Conservation (phyloP, 2,329 filamentous ascomycete species). For the Capronia coronata region DNA sequence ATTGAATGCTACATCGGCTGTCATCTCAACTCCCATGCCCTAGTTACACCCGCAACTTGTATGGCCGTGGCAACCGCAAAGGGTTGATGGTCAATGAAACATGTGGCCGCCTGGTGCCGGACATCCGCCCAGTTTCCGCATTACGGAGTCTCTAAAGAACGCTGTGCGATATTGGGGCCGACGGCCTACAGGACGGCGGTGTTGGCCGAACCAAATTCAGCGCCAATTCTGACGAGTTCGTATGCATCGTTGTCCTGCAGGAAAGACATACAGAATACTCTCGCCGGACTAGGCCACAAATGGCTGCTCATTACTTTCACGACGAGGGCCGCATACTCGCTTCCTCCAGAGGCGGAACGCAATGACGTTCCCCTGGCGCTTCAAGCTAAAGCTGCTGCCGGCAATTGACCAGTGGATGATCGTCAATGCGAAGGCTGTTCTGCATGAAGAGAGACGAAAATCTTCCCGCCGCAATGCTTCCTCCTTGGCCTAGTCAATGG, state of each 20-base stretch:
- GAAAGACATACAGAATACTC: too few relatives aligned
- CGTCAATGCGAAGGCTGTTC: neutral
- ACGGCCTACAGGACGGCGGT: too few relatives aligned
- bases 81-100: neutral
- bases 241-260: too few relatives aligned
- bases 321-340: too few relatives aligned
- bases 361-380: neutral
- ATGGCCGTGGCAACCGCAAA: neutral
- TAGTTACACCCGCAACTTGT: neutral
- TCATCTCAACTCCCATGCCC: neutral
- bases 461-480: neutral
- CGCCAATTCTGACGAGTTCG: too few relatives aligned
- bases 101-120: neutral
- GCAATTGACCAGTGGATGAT: constrained; percentile 1
- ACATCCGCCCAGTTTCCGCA: neutral
- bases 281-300: too few relatives aligned
- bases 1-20: neutral
- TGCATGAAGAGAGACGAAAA: neutral
- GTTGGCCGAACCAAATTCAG: too few relatives aligned
- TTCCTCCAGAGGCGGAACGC: neutral
- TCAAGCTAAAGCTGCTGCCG: neutral
- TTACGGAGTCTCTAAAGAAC: neutral
- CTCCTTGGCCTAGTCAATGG: neutral
- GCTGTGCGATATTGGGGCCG: too few relatives aligned
- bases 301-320: too few relatives aligned